These are phyloP conservation scores for Rugosomyces carneus DNA, from an alignment of 1,284 basidiomycete genomes.

Conservation along the genomic window DNA sequence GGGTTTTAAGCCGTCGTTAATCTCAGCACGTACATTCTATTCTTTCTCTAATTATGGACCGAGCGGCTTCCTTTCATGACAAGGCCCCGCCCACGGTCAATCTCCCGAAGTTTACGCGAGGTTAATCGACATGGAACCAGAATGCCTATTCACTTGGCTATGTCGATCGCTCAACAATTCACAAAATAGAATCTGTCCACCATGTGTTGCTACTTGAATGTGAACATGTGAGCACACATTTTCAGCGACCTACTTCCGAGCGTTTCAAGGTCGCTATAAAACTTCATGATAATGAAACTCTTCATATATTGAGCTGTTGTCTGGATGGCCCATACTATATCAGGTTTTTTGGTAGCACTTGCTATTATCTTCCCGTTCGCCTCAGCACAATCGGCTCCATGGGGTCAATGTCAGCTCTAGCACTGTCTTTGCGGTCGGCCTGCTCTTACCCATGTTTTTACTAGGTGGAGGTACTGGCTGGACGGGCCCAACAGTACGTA, in stretches of 20 bases:
- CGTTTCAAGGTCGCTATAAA: background rate
- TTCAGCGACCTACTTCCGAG: background rate
- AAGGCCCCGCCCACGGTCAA: background rate
- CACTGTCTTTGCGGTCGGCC: background rate
- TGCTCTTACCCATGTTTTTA: background rate
- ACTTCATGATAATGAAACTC: background rate
- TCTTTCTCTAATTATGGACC: too few species aligned
- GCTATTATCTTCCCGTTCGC: conserved; percentile 20
- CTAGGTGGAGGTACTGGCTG: conserved; percentile 25
- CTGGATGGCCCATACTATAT: conserved; percentile 10
- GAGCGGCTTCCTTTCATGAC: too few species aligned
- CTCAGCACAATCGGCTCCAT: conserved; percentile 26
- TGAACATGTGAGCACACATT: background rate
- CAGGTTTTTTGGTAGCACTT: conserved; percentile 16
- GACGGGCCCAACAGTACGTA: conserved; percentile 22
- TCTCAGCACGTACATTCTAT: too few species aligned
- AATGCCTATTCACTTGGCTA: too few species aligned
- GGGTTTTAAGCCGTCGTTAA: too few species aligned
- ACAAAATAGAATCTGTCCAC: too few species aligned
- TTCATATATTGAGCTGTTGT: too few species aligned
- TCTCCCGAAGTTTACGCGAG: conserved; percentile 1
- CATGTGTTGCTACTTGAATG: background rate
- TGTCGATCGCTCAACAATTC: too few species aligned
- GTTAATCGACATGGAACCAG: conserved; percentile 1
- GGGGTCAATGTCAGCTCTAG: conserved; percentile 26